Conservation (phyloP, 2,329 filamentous ascomycete genomes). For the Coniochaeta hoffmannii region DNA sequence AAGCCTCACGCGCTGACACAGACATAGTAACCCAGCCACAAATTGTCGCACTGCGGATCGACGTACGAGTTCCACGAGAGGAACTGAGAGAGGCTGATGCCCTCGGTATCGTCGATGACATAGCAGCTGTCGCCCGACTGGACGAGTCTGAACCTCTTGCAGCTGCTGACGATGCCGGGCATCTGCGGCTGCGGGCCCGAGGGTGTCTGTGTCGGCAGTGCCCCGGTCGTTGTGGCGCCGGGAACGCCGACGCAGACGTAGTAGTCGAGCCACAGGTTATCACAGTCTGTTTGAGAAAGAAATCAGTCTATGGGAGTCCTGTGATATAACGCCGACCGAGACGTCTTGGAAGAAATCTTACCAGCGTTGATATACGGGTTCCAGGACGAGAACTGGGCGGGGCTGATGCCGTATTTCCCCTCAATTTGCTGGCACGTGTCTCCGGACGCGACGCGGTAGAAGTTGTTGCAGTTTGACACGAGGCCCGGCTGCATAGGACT, state of each 20-base stretch:
- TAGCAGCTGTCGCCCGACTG: slow-evolving; percentile 9
- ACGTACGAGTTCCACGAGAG: slow-evolving; percentile 21
- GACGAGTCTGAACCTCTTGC: slow-evolving; percentile 8
- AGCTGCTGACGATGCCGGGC: slow-evolving; percentile 8
- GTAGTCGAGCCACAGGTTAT: slow-evolving; percentile 13
- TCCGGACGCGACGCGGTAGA: slow-evolving; percentile 21
- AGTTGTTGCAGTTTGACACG: slow-evolving; percentile 18
- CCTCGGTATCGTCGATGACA: slow-evolving; percentile 14
- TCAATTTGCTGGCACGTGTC: slow-evolving; percentile 22
- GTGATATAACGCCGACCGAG: background rate
- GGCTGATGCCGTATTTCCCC: slow-evolving; percentile 7
- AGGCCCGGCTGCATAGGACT: slow-evolving; percentile 8
- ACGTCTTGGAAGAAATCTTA: slow-evolving; percentile 1
- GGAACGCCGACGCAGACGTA: slow-evolving; percentile 12
- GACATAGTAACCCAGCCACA: slow-evolving; percentile 27
- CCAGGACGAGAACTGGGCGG: slow-evolving; percentile 9
- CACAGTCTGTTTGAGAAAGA: no score
- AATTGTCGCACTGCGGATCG: slow-evolving; percentile 23
- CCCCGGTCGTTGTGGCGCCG: slow-evolving; percentile 1
- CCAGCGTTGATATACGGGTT: slow-evolving; percentile 9
- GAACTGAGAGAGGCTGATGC: slow-evolving; percentile 20
- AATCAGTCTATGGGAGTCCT: no score
- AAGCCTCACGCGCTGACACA: slow-evolving; percentile 19
- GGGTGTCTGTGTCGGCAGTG: background rate
- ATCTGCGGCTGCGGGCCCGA: slow-evolving; percentile 9